These are phyloP conservation scores for Nitzschia palea DNA, from an alignment of 108 stramenopile species.

Conservation along the genomic window DNA sequence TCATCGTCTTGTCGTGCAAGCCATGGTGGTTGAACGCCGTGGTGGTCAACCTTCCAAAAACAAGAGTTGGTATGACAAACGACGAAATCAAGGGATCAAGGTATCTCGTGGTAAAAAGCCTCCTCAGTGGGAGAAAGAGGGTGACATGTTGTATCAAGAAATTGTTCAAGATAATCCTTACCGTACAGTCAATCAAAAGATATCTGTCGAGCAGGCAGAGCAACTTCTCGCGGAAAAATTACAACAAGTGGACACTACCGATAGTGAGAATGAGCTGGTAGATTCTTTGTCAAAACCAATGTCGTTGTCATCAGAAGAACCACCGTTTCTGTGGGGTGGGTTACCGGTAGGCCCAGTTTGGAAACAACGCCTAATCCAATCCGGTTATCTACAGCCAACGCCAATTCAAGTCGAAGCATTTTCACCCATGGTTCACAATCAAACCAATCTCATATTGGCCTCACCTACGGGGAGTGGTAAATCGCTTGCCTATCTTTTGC, in stretches of 20 bases:
- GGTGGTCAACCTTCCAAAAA: conserved; percentile 6
- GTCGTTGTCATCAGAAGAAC: conserved; percentile 21
- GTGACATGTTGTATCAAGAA: conserved; percentile 60
- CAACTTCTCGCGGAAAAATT: background rate
- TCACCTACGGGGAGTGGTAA: conserved; percentile 77
- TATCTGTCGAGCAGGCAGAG: background rate
- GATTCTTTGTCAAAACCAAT: background rate
- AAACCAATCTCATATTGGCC: conserved; percentile 62
- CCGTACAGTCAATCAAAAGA: background rate
- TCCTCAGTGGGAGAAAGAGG: conserved; percentile 78
- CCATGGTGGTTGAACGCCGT: conserved; percentile 1
- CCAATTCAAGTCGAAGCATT: conserved; percentile 59
- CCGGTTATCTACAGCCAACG: conserved; percentile 46
- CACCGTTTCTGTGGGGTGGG: conserved; percentile 53
- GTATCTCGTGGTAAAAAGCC: conserved; percentile 44
- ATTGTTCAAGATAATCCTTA: conserved; percentile 11
- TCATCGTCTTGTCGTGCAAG: background rate
- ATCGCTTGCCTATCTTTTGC: conserved; percentile 69
- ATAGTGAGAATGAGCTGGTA: background rate
- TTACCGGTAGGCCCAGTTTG: conserved; percentile 65
- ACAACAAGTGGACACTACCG: background rate
- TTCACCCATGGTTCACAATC: conserved; percentile 32
- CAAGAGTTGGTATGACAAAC: conserved; percentile 31
- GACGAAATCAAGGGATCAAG: conserved; percentile 28
- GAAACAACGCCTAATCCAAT: conserved; percentile 32